phyloP scores from a whole-genome alignment of 2,329 filamentous ascomycete genomes.

The Chrysosporium keratinophilum region DNA sequence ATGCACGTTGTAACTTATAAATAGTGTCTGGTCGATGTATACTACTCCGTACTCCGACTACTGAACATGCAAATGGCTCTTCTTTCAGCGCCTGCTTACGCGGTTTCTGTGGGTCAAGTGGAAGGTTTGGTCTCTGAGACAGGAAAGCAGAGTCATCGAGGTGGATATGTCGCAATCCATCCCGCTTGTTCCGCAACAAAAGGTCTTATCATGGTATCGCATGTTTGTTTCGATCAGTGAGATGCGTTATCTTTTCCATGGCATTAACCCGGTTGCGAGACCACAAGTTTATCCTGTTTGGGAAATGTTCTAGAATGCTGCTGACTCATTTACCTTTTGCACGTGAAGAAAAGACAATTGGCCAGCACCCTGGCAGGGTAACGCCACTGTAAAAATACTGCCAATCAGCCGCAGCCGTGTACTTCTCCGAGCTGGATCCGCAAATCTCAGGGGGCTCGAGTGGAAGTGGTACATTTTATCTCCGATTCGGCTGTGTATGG shows the following conservation, averaged over 20 bases:
- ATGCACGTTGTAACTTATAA: too few relatives aligned
- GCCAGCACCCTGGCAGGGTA: background rate
- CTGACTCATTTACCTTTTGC: background rate
- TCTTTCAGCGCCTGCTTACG: too few relatives aligned
- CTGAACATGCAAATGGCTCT: too few relatives aligned
- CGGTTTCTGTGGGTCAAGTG: too few relatives aligned
- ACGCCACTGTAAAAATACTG: conserved; percentile 7
- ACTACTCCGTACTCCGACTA: too few relatives aligned
- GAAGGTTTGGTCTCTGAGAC: too few relatives aligned
- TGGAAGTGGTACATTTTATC: background rate
- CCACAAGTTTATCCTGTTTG: background rate
- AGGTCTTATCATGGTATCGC: too few relatives aligned
- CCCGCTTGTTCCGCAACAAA: too few relatives aligned
- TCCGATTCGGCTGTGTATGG: background rate
- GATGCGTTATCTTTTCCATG: background rate
- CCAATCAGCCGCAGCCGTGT: conserved; percentile 4
- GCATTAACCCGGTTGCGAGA: background rate
- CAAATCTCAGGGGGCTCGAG: background rate
- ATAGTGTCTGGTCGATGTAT: too few relatives aligned
- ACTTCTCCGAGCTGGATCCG: background rate
- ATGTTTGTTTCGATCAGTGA: too few relatives aligned
- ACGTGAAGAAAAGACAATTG: background rate
- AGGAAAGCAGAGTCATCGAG: too few relatives aligned
- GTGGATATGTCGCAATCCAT: too few relatives aligned
- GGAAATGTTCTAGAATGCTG: conserved; percentile 2